Base-by-base conservation (phyloP, 192 early-diverging fungal species). In the Entomortierella parvispora region DNA sequence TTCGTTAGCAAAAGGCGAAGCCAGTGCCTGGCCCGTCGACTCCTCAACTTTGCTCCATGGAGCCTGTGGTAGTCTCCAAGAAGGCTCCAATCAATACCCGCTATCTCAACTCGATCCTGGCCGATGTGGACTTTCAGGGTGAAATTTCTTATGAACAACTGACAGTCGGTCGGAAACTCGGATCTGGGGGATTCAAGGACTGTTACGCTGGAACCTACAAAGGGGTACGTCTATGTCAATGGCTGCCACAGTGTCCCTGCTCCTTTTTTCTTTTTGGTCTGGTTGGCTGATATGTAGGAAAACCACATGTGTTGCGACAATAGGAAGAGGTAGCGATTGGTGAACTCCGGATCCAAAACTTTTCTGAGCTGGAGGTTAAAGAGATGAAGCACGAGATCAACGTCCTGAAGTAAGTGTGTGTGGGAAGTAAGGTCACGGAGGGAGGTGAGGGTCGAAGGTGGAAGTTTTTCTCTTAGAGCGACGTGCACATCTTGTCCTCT, bases 101-200 rank as follows among this genome's bases (percentile, higher is more conserved):
- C 22, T 80, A 83, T 25, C 67, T 81, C 37, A 84, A 85, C 34
- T 79, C 89, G 3, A 74, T 89, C 14, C 32, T 80, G 11, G 59
- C 52, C 47, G 78, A 80, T 14, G 61, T 62, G 22, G 81, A 84
- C 47, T 80, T 86, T 29, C 80, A 84, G 3, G 82, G 89, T 29
- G 88, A 90, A 40, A 91, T 93, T 52, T 65, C 80, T 0, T 90
- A 85, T 26, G 85, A 89, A 18, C 80, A 87, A 47, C 78, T 93
- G 8, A 78, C 74, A 26, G 61, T 90, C 60, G 88, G 88, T 26
- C 79, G 80, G 33, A 93, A 93, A 69, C 78, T 93, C 18, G 91
- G 91, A 10, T 86, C 89, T 4, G 91, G 91, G 12, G 91, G 90
- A 15, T 93, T 93, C 78, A 93, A 93, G 62, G 91, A 93, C 66